A percentile compares a stretch with the other conserved stretches of the same genome.
These are phyloP conservation scores for Leccinum disarticulatum DNA, from an alignment of 768 basidiomycete genomes.

Conservation along the genomic window DNA sequence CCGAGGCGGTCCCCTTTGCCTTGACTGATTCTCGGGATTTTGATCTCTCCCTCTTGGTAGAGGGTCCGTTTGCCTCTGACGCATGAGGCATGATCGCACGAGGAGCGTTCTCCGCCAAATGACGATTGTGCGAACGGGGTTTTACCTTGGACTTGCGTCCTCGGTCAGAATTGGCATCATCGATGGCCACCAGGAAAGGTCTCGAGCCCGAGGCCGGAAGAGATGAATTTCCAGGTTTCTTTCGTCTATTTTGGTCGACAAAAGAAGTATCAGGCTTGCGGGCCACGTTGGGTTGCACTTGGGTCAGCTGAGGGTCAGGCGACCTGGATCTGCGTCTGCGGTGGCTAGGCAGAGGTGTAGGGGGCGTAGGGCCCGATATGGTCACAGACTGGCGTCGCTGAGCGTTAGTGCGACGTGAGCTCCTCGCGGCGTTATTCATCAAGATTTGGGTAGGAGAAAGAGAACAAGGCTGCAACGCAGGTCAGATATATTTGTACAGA, in stretches of 20 bases:
- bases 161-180: conserved; percentile 30
- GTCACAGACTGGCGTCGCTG: conserved; percentile 23
- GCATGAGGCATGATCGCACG: conserved; percentile 12
- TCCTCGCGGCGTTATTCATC: conserved; percentile 27
- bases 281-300: conserved; percentile 9
- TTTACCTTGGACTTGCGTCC: conserved; percentile 34
- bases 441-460: neutral
- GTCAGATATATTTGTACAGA: neutral
- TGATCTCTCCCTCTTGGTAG: conserved; percentile 34
- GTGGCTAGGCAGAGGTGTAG: conserved; percentile 16
- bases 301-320: conserved; percentile 28
- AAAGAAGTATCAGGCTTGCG: conserved; percentile 25
- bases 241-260: conserved; percentile 31
- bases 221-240: conserved; percentile 23
- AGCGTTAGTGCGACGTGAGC: conserved; percentile 27
- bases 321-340: conserved; percentile 38
- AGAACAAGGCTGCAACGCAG: neutral
- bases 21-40: conserved; percentile 35
- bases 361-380: conserved; percentile 18
- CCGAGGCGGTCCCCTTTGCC: conserved; percentile 29
- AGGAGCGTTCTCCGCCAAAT: conserved; percentile 19
- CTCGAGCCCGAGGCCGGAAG: conserved; percentile 18
- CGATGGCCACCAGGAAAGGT: conserved; percentile 29
- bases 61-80: conserved; percentile 1
- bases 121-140: conserved; percentile 26